Conservation (phyloP, 164 flowering plant genomes). For the Pachysandra terminalis region DNA sequence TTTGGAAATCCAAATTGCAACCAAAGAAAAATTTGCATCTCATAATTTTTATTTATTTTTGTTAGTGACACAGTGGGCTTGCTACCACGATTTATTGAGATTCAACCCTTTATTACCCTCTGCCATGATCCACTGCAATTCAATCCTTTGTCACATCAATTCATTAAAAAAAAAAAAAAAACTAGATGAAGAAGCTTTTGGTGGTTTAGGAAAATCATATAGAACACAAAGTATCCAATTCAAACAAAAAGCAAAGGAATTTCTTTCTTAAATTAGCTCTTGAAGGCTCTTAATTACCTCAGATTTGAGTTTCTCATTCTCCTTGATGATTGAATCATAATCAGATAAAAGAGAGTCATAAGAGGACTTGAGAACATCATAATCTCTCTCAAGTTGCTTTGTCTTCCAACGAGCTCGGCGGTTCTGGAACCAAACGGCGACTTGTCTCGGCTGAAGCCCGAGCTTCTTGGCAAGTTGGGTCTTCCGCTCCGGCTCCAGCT, state of each 20-base stretch:
- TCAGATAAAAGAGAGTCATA: not conserved
- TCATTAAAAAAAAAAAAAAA: too few relatives aligned
- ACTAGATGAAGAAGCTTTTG: too few relatives aligned
- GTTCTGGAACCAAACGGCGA: constrained; percentile 1
- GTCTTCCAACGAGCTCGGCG: constrained; percentile 2
- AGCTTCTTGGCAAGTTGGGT: not conserved
- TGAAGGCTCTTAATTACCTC: not conserved
- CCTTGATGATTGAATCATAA: not conserved
- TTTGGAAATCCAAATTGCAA: too few relatives aligned
- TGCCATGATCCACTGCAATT: too few relatives aligned
- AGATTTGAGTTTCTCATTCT: not conserved
- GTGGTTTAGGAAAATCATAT: not conserved
- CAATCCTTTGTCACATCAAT: too few relatives aligned
- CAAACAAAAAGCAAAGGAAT: too few relatives aligned
- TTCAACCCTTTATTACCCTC: too few relatives aligned
- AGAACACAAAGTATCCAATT: not conserved
- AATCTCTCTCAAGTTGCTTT: constrained; percentile 13
- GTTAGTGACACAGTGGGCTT: too few relatives aligned
- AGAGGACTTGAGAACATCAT: not conserved
- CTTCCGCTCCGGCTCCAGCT: not conserved
- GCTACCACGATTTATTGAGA: too few relatives aligned
- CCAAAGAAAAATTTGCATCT: too few relatives aligned
- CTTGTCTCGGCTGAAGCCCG: constrained; percentile 1
- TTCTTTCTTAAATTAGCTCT: not conserved
- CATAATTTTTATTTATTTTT: too few relatives aligned